Evolutionary conservation across 169 alveolate species (phyloP), one percentile per base, ranked within the genome.

Genomic region (Neospora caninum): DNA sequence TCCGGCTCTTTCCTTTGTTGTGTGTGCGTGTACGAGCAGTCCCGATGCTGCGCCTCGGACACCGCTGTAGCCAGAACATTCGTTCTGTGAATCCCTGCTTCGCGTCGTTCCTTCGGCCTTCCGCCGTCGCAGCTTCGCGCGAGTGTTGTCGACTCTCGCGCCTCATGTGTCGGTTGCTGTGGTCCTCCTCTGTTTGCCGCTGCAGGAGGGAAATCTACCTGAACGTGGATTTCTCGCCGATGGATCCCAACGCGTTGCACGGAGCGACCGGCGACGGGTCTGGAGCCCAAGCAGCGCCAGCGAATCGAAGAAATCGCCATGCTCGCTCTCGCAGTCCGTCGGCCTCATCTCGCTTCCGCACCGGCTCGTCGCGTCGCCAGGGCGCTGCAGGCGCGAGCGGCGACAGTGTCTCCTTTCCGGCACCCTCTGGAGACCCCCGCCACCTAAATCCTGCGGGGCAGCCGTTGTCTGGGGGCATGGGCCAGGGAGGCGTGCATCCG

Each of bases 161-260:
- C 70, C 10, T 41, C 69, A 38, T 6, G 9, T 16, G 0, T 6
- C 42, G 36, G 70, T 73, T 86, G 0, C 43, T 54, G 70, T 36
- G 9, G 9, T 20, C 27, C 69, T 49, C 53, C 10, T n/a, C 36
- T 41, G 10, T 10, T 16, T 41, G 1, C 27, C 36, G 9, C 29
- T 64, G 31, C 88, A 54, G 93, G 86, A n/a, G 94, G 54, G 94
- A 84, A 49, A 84, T 92, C 27, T 92, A 70, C n/a, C 69, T 92
- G 84, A 92, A 92, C 69, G 91, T 92, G 39, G 94, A 92, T 45
- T 92, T 92, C 67, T 92, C 94, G 9, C 94, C 94, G 22, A 16
- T 70, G 31, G 94, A 84, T 34, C 92, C 73, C 34, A 20, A 31
- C 22, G 73, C 91, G 31, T 16, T 1, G 84, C 39, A 31, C n/a